Evolutionary conservation across 192 early-diverging fungal genomes (phyloP).

Genomic region (Pilobolus umbonatus): DNA sequence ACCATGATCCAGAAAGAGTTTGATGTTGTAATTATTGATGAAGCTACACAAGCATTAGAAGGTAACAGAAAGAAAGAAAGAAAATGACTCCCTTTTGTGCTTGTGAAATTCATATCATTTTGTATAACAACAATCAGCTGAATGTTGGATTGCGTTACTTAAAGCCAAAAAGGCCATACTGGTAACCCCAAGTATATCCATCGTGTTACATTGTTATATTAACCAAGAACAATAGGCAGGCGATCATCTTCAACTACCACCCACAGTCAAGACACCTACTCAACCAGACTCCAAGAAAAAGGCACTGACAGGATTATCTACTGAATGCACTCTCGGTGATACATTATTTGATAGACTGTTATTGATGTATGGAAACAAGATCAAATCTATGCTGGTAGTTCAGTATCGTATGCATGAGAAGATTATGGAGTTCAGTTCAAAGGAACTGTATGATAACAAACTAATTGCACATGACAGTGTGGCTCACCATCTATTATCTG

Average conservation of each 20-base stretch:
- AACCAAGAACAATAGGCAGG: constrained; percentile 51
- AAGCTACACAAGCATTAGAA: constrained; percentile 77
- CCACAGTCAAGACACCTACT: constrained; percentile 66
- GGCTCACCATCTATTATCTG: constrained; percentile 54
- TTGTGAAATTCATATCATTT: neutral
- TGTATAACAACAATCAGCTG: no score
- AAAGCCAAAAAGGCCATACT: constrained; percentile 70
- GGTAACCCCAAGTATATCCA: constrained; percentile 8
- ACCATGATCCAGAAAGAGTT: constrained; percentile 57
- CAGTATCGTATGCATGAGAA: constrained; percentile 88
- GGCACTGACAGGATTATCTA: neutral
- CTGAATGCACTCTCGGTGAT: constrained; percentile 35
- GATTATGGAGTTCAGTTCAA: constrained; percentile 74
- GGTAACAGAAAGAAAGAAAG: no score
- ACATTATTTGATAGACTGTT: constrained; percentile 84
- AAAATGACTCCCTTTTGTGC: no score
- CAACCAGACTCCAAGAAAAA: constrained; percentile 8
- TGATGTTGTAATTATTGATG: constrained; percentile 86
- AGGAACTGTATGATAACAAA: constrained; percentile 63
- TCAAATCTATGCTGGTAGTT: constrained; percentile 67
- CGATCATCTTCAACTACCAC: constrained; percentile 85
- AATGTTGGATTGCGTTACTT: constrained; percentile 86
- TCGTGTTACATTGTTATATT: neutral
- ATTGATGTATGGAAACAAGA: constrained; percentile 44
- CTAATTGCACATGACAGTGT: constrained; percentile 66